Conservation (phyloP, 805 yeast species). For the Spathaspora passalidarum region DNA sequence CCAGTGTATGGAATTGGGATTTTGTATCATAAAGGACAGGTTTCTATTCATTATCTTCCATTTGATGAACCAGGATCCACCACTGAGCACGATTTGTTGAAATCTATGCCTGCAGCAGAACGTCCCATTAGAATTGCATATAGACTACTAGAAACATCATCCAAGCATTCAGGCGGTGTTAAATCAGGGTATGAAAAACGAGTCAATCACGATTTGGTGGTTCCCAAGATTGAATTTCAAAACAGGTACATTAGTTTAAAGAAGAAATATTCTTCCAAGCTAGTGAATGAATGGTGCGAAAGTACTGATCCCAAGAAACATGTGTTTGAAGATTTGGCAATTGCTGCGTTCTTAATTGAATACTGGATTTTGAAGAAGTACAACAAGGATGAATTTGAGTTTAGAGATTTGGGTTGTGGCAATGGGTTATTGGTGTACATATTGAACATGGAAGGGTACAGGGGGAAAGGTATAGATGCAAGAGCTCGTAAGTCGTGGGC, state of each 20-base stretch:
- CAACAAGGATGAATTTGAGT: slow-evolving; percentile 53
- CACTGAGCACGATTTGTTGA: slow-evolving; percentile 17
- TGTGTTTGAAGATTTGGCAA: slow-evolving; percentile 93
- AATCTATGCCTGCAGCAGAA: slow-evolving; percentile 42
- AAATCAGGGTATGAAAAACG: slow-evolving; percentile 83
- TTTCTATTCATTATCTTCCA: slow-evolving; percentile 78
- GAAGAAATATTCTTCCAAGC: slow-evolving; percentile 69
- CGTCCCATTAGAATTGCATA: slow-evolving; percentile 80
- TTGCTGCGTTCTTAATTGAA: slow-evolving; percentile 90
- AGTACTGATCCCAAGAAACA: slow-evolving; percentile 93
- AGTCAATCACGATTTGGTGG: slow-evolving; percentile 84
- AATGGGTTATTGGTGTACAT: slow-evolving; percentile 84
- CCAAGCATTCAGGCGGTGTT: slow-evolving; percentile 80
- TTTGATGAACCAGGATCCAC: slow-evolving; percentile 27
- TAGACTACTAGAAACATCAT: slow-evolving; percentile 73
- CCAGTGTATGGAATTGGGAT: slow-evolving; percentile 78
- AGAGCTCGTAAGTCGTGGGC: slow-evolving; percentile 86
- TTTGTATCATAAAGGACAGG: slow-evolving; percentile 40
- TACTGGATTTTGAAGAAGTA: slow-evolving; percentile 60
- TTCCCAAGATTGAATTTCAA: slow-evolving; percentile 79
- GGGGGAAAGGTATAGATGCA: slow-evolving; percentile 87
- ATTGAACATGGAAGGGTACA: slow-evolving; percentile 72
- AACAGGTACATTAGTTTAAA: slow-evolving; percentile 76
- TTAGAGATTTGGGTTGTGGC: slow-evolving; percentile 93
- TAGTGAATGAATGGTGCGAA: slow-evolving; percentile 88